These are phyloP conservation scores for Fusarium nelsonii DNA, from an alignment of 2,329 filamentous ascomycete genomes.

Conservation along the genomic window DNA sequence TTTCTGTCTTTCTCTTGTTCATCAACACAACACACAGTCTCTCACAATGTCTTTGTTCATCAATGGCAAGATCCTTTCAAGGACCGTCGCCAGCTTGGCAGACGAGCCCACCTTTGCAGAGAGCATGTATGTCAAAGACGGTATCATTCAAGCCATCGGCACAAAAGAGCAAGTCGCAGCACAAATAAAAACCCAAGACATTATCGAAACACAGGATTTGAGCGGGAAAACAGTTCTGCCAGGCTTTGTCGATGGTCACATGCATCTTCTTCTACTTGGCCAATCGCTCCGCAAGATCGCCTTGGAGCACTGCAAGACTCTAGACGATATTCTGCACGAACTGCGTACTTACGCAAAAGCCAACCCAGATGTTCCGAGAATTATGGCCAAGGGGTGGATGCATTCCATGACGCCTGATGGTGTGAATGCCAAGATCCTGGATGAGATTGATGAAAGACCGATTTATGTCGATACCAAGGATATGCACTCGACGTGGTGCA, in stretches of 20 bases:
- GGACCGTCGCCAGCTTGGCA: conserved; percentile 41
- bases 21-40: neutral
- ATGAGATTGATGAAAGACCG: conserved; percentile 65
- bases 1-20: neutral
- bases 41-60: conserved; percentile 44
- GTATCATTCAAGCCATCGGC: conserved; percentile 53
- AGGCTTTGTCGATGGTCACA: conserved; percentile 69
- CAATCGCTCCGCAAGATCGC: conserved; percentile 65
- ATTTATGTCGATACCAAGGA: conserved; percentile 70
- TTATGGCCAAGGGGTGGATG: conserved; percentile 69
- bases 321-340: conserved; percentile 62
- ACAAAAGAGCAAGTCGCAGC: conserved; percentile 47
- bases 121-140: conserved; percentile 53
- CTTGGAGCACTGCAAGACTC: conserved; percentile 61
- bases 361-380: conserved; percentile 61
- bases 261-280: conserved; percentile 67
- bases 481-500: conserved; percentile 69
- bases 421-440: conserved; percentile 60
- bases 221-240: conserved; percentile 60
- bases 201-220: conserved; percentile 45
- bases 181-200: conserved; percentile 15
- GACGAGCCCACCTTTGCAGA: conserved; percentile 49
- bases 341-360: conserved; percentile 61
- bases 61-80: conserved; percentile 50
- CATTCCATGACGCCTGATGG: conserved; percentile 61